phyloP scores from a whole-genome alignment of 2,329 filamentous ascomycete genomes.

The Penicillium corylophilum region DNA sequence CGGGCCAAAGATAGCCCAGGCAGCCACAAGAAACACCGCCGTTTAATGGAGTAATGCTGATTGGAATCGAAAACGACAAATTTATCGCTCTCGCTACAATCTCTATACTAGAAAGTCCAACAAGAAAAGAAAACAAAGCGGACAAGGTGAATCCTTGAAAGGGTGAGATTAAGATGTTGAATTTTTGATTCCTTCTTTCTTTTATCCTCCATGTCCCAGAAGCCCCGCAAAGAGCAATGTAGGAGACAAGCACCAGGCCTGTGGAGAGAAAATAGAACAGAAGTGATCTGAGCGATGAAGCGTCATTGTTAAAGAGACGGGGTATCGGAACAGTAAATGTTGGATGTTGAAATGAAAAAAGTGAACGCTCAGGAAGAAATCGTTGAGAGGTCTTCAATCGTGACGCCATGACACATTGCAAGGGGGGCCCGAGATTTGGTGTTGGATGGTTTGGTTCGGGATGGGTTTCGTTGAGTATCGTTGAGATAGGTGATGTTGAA shows the following conservation, averaged over 20 bases:
- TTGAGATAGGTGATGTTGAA: constrained; percentile 41
- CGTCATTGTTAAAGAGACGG: constrained; percentile 32
- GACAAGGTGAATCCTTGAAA: constrained; percentile 1
- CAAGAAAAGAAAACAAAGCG: constrained; percentile 5
- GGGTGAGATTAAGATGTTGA: constrained; percentile 25
- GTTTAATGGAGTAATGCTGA: constrained; percentile 3
- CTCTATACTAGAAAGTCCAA: constrained; percentile 15
- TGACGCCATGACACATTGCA: constrained; percentile 40
- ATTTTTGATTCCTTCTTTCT: constrained; percentile 18
- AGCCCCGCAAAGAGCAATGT: constrained; percentile 17
- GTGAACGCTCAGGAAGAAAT: constrained; percentile 41
- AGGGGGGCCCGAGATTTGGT: constrained; percentile 21
- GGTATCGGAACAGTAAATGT: constrained; percentile 36
- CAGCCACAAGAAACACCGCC: constrained; percentile 3
- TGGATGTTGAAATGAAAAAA: constrained; percentile 40
- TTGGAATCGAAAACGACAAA: constrained; percentile 1
- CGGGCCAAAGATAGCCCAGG: not conserved
- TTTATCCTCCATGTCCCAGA: constrained; percentile 6
- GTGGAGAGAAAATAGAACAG: constrained; percentile 11
- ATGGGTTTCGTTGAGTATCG: constrained; percentile 29
- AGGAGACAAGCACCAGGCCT: constrained; percentile 24
- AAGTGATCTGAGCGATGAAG: constrained; percentile 22
- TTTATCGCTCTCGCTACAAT: constrained; percentile 6
- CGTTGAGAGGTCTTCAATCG: constrained; percentile 44
- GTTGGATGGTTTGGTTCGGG: constrained; percentile 23